phyloP scores from a whole-genome alignment of 1,284 basidiomycete genomes.

The Rhodotorula sp. region DNA sequence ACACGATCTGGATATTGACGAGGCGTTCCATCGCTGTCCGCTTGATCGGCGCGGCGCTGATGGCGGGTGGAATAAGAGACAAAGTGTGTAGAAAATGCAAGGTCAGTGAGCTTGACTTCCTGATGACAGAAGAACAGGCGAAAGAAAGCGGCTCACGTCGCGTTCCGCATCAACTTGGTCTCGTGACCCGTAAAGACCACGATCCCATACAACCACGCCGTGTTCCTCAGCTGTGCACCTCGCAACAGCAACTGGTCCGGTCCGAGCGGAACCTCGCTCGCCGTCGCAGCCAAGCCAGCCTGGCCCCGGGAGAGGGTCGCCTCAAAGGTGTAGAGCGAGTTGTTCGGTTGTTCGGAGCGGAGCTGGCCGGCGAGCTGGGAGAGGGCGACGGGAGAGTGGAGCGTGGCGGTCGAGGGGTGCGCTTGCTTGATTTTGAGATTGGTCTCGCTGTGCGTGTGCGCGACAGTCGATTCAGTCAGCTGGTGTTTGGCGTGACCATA shows the following conservation, averaged over 20 bases:
- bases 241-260: slow-evolving; percentile 92
- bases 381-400: slow-evolving; percentile 75
- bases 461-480: no score
- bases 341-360: slow-evolving; percentile 94
- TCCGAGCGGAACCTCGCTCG: slow-evolving; percentile 73
- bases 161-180: slow-evolving; percentile 93
- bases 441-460: slow-evolving; percentile 66
- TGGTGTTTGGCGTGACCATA: no score
- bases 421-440: slow-evolving; percentile 99
- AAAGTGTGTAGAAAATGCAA: no score
- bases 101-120: background rate
- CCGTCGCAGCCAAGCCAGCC: slow-evolving; percentile 49
- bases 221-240: slow-evolving; percentile 94
- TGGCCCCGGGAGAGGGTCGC: slow-evolving; percentile 53
- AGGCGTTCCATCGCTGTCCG: slow-evolving; percentile 92
- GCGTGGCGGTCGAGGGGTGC: slow-evolving; percentile 70
- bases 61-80: background rate
- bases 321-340: slow-evolving; percentile 95
- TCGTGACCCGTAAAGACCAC: slow-evolving; percentile 96
- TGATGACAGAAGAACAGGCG: background rate
- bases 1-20: slow-evolving; percentile 96
- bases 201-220: slow-evolving; percentile 92
- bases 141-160: slow-evolving; percentile 67
- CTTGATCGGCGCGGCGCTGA: slow-evolving; percentile 89
- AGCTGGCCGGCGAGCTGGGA: slow-evolving; percentile 74